phyloP scores from a whole-genome alignment of 176 grass and related monocot genomes.

The Olyra latifolia region DNA sequence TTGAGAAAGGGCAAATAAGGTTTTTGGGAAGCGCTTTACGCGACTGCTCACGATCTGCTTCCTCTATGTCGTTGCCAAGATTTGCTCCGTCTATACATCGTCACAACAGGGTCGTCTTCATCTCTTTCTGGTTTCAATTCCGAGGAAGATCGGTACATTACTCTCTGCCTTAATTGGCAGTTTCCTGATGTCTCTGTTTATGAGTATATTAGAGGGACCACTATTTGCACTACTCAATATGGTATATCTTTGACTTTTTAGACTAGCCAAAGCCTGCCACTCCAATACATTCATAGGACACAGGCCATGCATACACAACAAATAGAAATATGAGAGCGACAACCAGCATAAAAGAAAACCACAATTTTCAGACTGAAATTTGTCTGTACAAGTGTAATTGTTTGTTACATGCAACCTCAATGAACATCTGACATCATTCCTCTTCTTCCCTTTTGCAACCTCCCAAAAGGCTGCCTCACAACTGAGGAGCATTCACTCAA shows the following conservation, averaged over 20 bases:
- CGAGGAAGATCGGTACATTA: no score
- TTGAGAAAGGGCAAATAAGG: no score
- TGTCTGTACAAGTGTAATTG: neutral
- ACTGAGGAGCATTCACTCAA: neutral
- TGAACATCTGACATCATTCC: neutral
- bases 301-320: neutral
- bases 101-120: no score
- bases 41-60: no score
- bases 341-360: neutral
- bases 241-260: neutral
- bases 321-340: neutral
- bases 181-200: no score
- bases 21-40: no score
- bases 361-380: neutral
- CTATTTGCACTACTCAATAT: no score
- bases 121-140: no score
- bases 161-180: no score
- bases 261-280: neutral
- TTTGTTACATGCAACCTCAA: neutral
- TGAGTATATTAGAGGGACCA: no score
- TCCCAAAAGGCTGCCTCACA: neutral
- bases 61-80: no score
- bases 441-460: neutral
- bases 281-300: neutral
- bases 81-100: no score